Evolutionary conservation across 2,329 filamentous ascomycete species (phyloP).

Genomic region (Dichotomopilus funicola): DNA sequence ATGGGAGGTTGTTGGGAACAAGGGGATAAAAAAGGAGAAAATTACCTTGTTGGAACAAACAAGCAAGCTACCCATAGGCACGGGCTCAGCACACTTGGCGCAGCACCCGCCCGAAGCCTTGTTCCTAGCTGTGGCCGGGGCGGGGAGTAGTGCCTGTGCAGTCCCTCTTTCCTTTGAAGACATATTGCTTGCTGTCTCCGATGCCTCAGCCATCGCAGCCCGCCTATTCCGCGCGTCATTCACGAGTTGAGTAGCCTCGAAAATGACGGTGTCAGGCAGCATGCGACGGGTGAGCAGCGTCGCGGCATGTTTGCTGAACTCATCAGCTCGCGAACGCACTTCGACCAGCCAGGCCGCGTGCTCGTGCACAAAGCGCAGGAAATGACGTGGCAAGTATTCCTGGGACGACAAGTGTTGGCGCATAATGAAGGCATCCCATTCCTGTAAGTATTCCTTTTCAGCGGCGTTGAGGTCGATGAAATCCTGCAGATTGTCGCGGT

Average conservation of each 20-base stretch:
- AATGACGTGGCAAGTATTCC: constrained; percentile 45
- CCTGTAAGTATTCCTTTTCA: constrained; percentile 53
- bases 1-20: not conserved
- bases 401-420: constrained; percentile 45
- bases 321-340: constrained; percentile 41
- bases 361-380: constrained; percentile 45
- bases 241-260: constrained; percentile 38
- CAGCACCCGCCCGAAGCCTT: constrained; percentile 38
- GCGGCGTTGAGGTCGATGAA: constrained; percentile 48
- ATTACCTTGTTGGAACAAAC: constrained; percentile 46
- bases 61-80: constrained; percentile 41
- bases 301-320: constrained; percentile 50
- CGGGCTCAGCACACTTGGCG: constrained; percentile 41
- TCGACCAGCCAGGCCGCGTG: constrained; percentile 48
- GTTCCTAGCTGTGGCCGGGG: constrained; percentile 28
- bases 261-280: constrained; percentile 39
- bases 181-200: not conserved
- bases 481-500: constrained; percentile 50
- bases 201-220: constrained; percentile 11
- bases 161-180: constrained; percentile 1
- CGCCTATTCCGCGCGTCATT: constrained; percentile 31
- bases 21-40: not conserved
- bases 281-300: constrained; percentile 45
- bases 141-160: constrained; percentile 17
- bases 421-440: constrained; percentile 52